These are phyloP conservation scores for Suillus cothurnatus DNA, from an alignment of 768 basidiomycete species.

Conservation along the genomic window DNA sequence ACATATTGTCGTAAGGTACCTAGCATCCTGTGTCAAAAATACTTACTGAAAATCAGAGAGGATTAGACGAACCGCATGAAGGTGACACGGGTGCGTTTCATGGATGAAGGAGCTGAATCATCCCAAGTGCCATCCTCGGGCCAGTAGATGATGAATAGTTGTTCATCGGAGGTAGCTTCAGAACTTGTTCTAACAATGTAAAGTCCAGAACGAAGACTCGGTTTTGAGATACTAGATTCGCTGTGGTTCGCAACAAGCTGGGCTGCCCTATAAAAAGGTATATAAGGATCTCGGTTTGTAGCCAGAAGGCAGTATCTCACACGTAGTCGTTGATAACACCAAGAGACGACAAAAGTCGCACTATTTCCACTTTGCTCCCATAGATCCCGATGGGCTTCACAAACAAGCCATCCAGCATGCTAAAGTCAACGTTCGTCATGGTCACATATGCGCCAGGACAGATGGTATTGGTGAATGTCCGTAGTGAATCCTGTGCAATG, in stretches of 20 bases:
- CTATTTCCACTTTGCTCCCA: slow-evolving; percentile 54
- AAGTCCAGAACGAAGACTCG: slow-evolving; percentile 47
- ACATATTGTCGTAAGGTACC: slow-evolving; percentile 60
- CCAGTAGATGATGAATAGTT: slow-evolving; percentile 59
- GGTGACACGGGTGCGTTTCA: slow-evolving; percentile 54
- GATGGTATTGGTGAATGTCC: slow-evolving; percentile 48
- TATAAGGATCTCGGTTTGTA: not conserved
- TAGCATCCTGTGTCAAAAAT: slow-evolving; percentile 20
- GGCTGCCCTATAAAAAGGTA: slow-evolving; percentile 5
- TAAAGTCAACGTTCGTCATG: slow-evolving; percentile 60
- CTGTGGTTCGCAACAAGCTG: slow-evolving; percentile 11
- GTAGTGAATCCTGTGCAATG: slow-evolving; percentile 54
- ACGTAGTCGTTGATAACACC: slow-evolving; percentile 38
- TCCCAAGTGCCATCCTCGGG: slow-evolving; percentile 63
- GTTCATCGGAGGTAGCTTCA: slow-evolving; percentile 16
- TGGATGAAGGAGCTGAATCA: slow-evolving; percentile 45
- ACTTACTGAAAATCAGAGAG: not conserved
- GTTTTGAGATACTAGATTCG: slow-evolving; percentile 9
- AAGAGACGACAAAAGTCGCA: slow-evolving; percentile 42
- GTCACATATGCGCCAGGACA: slow-evolving; percentile 54
- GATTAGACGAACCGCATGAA: slow-evolving; percentile 55
- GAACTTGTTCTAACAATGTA: slow-evolving; percentile 38
- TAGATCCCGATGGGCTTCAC: slow-evolving; percentile 60
- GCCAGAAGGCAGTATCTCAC: slow-evolving; percentile 34
- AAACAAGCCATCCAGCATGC: slow-evolving; percentile 44